These are phyloP conservation scores for Artemisia annua DNA, from an alignment of 129 eudicot species.

Conservation along the genomic window DNA sequence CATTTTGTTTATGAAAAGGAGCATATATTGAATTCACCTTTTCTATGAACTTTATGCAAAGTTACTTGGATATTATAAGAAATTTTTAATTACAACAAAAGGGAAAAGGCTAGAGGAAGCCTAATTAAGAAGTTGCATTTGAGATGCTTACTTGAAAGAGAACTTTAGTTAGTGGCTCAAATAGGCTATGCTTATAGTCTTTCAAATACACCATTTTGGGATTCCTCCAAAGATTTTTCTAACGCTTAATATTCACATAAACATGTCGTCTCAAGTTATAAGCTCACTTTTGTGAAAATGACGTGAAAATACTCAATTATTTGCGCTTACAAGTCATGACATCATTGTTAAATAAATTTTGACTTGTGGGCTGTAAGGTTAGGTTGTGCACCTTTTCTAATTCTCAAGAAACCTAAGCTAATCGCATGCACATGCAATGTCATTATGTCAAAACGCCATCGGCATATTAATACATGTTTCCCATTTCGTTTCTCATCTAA, in stretches of 20 bases:
- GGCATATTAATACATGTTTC: no score
- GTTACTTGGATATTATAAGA: slow-evolving; percentile 5
- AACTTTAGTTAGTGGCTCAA: slow-evolving; percentile 26
- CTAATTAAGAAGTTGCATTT: not conserved
- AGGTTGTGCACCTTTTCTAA: no score
- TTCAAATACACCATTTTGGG: not conserved
- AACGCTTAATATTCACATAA: no score
- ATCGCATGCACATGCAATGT: no score
- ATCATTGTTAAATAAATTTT: not conserved
- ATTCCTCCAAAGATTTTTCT: not conserved
- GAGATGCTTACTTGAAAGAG: not conserved
- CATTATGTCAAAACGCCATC: no score
- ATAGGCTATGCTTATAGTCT: slow-evolving; percentile 11
- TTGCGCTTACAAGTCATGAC: not conserved
- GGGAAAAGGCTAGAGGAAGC: not conserved
- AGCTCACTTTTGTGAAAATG: slow-evolving; percentile 5
- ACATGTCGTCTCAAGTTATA: not conserved
- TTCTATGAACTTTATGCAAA: slow-evolving; percentile 25
- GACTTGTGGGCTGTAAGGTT: no score
- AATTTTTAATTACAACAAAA: not conserved
- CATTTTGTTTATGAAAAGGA: slow-evolving; percentile 2
- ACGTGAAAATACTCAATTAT: not conserved
- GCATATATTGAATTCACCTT: slow-evolving; percentile 20
- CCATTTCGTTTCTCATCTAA: no score
- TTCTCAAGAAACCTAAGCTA: no score